phyloP scores from a whole-genome alignment of 805 yeast species.

The Metschnikowia picachoensis region DNA sequence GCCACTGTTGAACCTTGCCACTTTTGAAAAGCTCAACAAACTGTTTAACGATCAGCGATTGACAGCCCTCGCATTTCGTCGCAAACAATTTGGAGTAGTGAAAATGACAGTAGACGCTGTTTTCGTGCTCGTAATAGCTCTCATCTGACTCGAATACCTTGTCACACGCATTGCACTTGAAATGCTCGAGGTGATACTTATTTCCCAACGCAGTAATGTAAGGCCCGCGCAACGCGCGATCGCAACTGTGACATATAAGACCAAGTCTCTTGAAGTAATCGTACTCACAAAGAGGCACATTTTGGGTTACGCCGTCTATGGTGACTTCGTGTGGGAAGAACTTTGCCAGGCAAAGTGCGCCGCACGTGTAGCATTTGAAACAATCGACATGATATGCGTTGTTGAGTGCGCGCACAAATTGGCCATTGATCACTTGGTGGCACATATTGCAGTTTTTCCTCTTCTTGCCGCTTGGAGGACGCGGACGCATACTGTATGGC shows the following conservation, averaged over 20 bases:
- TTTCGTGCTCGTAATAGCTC: constrained; percentile 84
- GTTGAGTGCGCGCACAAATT: constrained; percentile 80
- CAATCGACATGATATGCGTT: constrained; percentile 82
- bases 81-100: constrained; percentile 88
- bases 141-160: constrained; percentile 87
- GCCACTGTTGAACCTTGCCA: constrained; percentile 95
- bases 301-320: constrained; percentile 7
- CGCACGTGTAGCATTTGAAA: constrained; percentile 84
- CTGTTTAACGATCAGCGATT: constrained; percentile 85
- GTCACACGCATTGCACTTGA: constrained; percentile 83
- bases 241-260: constrained; percentile 82
- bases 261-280: constrained; percentile 86
- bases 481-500: neutral
- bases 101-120: constrained; percentile 80
- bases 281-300: constrained; percentile 75
- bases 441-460: constrained; percentile 36
- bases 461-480: constrained; percentile 16
- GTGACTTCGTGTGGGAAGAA: constrained; percentile 73
- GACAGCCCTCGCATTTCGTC: constrained; percentile 89
- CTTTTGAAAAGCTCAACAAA: constrained; percentile 90
- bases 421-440: constrained; percentile 47
- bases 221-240: constrained; percentile 82
- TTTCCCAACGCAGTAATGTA: constrained; percentile 91
- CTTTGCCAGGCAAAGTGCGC: constrained; percentile 72
- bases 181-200: constrained; percentile 92